Evolutionary conservation across 2,329 filamentous ascomycete species (phyloP), one percentile per base, ranked within the genome.

Genomic region (Bipolaris cookei): DNA sequence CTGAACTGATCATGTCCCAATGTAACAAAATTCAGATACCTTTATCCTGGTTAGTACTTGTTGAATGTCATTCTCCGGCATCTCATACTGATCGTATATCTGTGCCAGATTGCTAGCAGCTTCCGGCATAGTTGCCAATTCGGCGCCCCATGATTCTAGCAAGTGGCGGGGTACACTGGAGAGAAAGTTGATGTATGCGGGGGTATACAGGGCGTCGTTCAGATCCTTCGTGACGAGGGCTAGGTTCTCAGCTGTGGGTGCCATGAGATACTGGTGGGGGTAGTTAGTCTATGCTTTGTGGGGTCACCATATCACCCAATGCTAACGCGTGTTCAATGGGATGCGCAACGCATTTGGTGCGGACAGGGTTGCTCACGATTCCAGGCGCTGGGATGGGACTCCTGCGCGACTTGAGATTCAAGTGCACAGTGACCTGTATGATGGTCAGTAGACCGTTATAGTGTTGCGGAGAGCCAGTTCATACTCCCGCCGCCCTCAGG

Each of bases 151-250:
- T 60, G 98, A 94, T 81, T 99, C 95, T 48, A 99, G 86, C 14
- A 98, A 82, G 6, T 92, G 89, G 62, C 95, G 86, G 4, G 94
- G 91, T 75, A 99, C 88, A 16, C 94, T 97, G 41, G 92, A 96
- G 52, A 98, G 86, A 77, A 99, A 97, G 81, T 99, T 99, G 79
- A 99, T 87, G 74, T 98, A 96, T 61, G 94, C 94, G 0, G 94
- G 93, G 23, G 59, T 71, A 78, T 99, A 99, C 25, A 99, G 85
- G 45, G 89, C 91, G 62, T 89, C 91, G 61, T 93, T 86, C 13
- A 99, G 86, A 74, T 99, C 96, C 64, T 82, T 86, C 11, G 92
- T 95, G 58, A 99, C 94, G 43, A 84, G 82, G 71, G 93, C 84
- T 46, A 97, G 83, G 75, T 98, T 98, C 59, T 87, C 82, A 8